Base-by-base conservation (phyloP, 2,329 filamentous ascomycete species). In the Xylaria sp. region DNA sequence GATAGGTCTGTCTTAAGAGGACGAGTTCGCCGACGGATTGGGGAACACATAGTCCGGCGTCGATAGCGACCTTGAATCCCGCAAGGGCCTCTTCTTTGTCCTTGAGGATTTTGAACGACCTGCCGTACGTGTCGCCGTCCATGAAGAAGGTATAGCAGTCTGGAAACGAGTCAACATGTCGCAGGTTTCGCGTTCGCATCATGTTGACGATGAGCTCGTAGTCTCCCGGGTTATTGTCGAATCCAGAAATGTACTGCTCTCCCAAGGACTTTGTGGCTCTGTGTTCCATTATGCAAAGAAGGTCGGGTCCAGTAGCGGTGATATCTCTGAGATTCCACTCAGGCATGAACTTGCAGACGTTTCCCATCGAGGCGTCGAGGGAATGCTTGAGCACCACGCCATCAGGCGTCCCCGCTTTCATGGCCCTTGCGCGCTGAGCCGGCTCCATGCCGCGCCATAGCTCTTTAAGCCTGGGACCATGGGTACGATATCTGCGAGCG, bases 321-420 rank as follows among this genome's bases (percentile, higher is more conserved):
- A 85, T 74, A 28, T 86, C 82, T 8, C 73, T 76, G 0, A 86
- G 64, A 65, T 86, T 85, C 78, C 78, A 81, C 57, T 86, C 85
- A 0, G 83, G 82, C 0, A 81, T 71, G 2, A 84, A 54, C n/a
- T 80, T 82, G 72, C 70, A 80, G 18, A 81, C 73, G n/a, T 77
- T 76, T 0, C 81, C 82, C 28, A 83, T 15, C 0, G 79, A 78
- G 2, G 33, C 31, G 61, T 85, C 83, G 2, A 25, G 31, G 1
- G 79, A 64, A 54, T 82, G 73, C 63, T 79, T 78, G 20, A 84
- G 74, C 2, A 84, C 78, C 10, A 58, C 63, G 7, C 79, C 79
- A 0, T 81, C 78, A 0, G 61, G 68, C 1, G 78, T 70, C 0
- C 80, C 81, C 1, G 72, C 80, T 52, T 76, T 80, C 59, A 84